Percentiles rank a stretch among this genome's conserved stretches.
phyloP scores from a whole-genome alignment of 2,329 filamentous ascomycete genomes.

The Epichloe coenophiala region DNA sequence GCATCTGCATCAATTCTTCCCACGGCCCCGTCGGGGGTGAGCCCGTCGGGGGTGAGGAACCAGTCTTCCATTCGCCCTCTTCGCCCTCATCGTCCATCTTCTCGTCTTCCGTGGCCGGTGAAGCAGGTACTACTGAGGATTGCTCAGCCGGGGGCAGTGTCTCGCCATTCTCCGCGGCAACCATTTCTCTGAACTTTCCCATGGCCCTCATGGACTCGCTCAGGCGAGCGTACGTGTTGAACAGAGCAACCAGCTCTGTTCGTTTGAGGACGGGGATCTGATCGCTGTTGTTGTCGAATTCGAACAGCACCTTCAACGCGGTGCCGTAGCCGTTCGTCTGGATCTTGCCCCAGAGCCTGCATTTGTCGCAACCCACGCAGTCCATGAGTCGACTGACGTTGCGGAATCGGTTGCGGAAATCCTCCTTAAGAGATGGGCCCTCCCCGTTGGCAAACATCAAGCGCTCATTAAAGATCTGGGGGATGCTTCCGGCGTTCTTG shows the following conservation, averaged over 20 bases:
- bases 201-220: slow-evolving; percentile 68
- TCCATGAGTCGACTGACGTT: slow-evolving; percentile 97
- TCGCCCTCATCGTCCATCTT: slow-evolving; percentile 26
- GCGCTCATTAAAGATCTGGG: slow-evolving; percentile 80
- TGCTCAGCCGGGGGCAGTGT: slow-evolving; percentile 9
- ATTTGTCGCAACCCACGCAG: slow-evolving; percentile 97
- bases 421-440: slow-evolving; percentile 74
- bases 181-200: slow-evolving; percentile 52
- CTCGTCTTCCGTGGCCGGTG: slow-evolving; percentile 17
- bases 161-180: slow-evolving; percentile 29
- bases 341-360: slow-evolving; percentile 92
- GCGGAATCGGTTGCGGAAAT: slow-evolving; percentile 93
- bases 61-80: slow-evolving; percentile 8
- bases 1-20: slow-evolving; percentile 3
- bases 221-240: slow-evolving; percentile 86
- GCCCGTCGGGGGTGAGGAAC: background rate
- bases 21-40: background rate
- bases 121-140: background rate
- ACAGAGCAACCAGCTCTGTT: slow-evolving; percentile 84
- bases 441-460: slow-evolving; percentile 82
- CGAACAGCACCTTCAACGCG: slow-evolving; percentile 89
- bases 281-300: slow-evolving; percentile 61
- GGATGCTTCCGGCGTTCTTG: slow-evolving; percentile 51
- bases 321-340: slow-evolving; percentile 92
- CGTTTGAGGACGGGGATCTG: slow-evolving; percentile 61